Percentiles rank a stretch among this genome's conserved stretches.
These are phyloP conservation scores for Fusarium sp. DNA, from an alignment of 2,329 filamentous ascomycete species.

Conservation along the genomic window DNA sequence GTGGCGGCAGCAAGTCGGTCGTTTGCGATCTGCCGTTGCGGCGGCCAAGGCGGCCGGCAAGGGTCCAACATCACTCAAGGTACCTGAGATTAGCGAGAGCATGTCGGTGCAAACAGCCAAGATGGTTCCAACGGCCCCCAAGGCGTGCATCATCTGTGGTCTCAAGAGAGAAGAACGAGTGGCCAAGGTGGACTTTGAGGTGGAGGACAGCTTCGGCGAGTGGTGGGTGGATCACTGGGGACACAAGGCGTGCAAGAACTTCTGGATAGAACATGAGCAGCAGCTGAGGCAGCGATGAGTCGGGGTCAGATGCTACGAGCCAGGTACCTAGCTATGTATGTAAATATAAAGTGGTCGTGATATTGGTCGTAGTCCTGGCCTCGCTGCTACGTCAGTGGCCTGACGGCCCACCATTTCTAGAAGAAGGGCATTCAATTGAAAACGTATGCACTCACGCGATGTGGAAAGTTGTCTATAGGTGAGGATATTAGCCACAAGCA, in stretches of 20 bases:
- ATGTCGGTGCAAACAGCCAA: slow-evolving; percentile 73
- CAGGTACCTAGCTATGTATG: background rate
- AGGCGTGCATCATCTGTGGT: slow-evolving; percentile 84
- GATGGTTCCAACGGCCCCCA: slow-evolving; percentile 74
- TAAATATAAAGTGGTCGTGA: background rate
- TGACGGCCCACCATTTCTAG: background rate
- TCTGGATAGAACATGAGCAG: slow-evolving; percentile 81
- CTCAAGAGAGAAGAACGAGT: slow-evolving; percentile 87
- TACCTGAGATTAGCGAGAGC: slow-evolving; percentile 76
- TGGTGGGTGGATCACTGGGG: slow-evolving; percentile 96
- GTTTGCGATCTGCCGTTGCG: slow-evolving; percentile 75
- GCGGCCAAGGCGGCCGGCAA: slow-evolving; percentile 68
- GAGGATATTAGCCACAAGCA: background rate
- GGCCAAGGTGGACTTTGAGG: slow-evolving; percentile 73
- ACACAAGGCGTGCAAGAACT: slow-evolving; percentile 78
- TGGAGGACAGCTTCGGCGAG: slow-evolving; percentile 92
- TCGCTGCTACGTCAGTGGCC: background rate
- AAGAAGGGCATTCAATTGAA: background rate
- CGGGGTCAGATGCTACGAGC: background rate
- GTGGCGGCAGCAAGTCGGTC: slow-evolving; percentile 79
- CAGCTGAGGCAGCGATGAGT: slow-evolving; percentile 70
- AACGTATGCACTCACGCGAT: background rate
- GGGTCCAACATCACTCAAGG: slow-evolving; percentile 52
- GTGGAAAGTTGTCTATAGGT: background rate
- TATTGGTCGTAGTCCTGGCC: background rate